Evolutionary conservation across 2,329 filamentous ascomycete genomes (phyloP), one percentile per base, ranked within the genome.

Genomic region (Fusarium longipes): DNA sequence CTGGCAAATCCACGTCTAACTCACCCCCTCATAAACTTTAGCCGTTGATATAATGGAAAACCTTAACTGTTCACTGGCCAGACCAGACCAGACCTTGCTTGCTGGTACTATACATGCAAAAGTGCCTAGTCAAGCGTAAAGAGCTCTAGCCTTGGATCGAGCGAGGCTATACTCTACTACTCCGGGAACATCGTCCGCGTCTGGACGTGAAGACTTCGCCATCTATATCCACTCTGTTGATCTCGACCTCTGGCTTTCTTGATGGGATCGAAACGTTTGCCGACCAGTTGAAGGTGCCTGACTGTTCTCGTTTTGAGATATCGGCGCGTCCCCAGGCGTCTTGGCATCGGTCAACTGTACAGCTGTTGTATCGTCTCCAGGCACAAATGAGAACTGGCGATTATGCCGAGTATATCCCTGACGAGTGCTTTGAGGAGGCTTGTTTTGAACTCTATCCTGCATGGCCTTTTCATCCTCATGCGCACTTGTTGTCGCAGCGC

Each of bases 331-430:
- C 47, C 42, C 24, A 30, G 57, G 36, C 36, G 32, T 29, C 33
- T 32, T 44, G 29, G 40, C n/a, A 14, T 24, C 48, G 12, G 30
- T 39, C 36, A 54, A 47, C 24, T 30, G 51, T 22, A 59, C 49
- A 43, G 38, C 51, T 38, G 67, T 52, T 38, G 27, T 60, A 51
- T 75, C 70, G 33, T 75, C 70, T 47, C 72, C 74, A 22, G 67
- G 65, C 25, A 73, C 69, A 49, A 76, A 76, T 4, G 74, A 76
- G 44, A 76, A 76, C 29, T 70, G 67, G 48, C 74, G 70, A 40
- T 55, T 67, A 49, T 75, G 69, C 17, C 27, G 58, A 49, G 27
- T 22, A 17, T 35, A 27, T 32, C 38, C 44, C 33, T 30, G 39
- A 8, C 54, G 50, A 42, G 20, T 38, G 32, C 18, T 40, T n/a